These are phyloP conservation scores for Hypoxylon sp. DNA, from an alignment of 2,329 filamentous ascomycete species.

Conservation along the genomic window DNA sequence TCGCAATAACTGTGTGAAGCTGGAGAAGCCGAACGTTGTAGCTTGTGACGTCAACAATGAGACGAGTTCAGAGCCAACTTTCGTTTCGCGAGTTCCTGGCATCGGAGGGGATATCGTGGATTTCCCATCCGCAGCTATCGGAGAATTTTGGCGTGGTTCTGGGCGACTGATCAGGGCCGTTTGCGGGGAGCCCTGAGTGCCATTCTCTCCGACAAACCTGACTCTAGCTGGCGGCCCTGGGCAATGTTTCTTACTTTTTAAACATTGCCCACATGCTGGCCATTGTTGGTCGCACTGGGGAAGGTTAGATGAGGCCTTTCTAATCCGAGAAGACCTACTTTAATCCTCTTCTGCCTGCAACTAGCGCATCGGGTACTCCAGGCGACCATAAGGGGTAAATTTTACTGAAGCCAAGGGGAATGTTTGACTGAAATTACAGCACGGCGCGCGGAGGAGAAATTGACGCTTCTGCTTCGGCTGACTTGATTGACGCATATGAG, in stretches of 20 bases:
- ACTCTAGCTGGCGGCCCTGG: conserved; percentile 17
- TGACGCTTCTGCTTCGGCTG: background rate
- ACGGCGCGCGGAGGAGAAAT: no score
- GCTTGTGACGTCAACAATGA: conserved; percentile 19
- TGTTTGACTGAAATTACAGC: background rate
- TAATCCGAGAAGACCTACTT: conserved; percentile 5
- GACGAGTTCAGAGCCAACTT: conserved; percentile 17
- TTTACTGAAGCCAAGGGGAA: background rate
- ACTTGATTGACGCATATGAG: background rate
- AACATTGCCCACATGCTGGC: conserved; percentile 28
- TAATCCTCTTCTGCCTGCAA: conserved; percentile 24
- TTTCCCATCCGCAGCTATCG: background rate
- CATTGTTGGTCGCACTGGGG: conserved; percentile 24
- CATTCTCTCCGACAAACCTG: conserved; percentile 11
- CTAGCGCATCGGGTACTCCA: conserved; percentile 15
- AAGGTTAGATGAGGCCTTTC: background rate
- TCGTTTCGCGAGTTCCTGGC: conserved; percentile 3
- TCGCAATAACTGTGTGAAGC: conserved; percentile 12
- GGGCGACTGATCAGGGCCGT: background rate
- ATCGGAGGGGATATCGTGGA: conserved; percentile 3
- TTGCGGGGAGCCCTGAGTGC: background rate
- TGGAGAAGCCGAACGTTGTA: conserved; percentile 20
- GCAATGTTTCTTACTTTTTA: conserved; percentile 13
- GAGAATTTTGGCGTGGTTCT: background rate
- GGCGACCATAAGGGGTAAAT: conserved; percentile 21